Conservation (phyloP, 2,329 filamentous ascomycete species). For the Beauveria sp. region DNA sequence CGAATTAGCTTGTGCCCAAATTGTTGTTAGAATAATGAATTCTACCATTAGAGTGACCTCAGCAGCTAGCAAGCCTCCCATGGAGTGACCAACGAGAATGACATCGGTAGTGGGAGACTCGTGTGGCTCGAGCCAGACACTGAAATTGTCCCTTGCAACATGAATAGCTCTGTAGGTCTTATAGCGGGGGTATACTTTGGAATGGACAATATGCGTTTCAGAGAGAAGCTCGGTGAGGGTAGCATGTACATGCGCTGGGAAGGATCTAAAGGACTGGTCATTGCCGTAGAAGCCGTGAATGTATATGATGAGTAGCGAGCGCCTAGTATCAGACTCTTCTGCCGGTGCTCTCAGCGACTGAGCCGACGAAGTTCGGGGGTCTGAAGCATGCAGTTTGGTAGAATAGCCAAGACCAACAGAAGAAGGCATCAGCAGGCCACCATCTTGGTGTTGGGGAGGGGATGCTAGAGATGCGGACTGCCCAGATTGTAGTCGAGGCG, state of each 20-base stretch:
- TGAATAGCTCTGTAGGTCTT: constrained; percentile 66
- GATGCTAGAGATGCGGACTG: neutral
- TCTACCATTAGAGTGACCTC: constrained; percentile 63
- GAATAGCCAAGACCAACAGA: neutral
- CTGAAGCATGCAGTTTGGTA: constrained; percentile 17
- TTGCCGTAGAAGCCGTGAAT: constrained; percentile 89
- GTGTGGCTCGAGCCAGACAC: constrained; percentile 71
- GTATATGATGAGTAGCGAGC: constrained; percentile 68
- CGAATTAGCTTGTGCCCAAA: neutral
- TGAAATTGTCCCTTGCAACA: constrained; percentile 75
- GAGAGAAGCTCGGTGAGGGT: constrained; percentile 58
- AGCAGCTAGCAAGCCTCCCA: constrained; percentile 77
- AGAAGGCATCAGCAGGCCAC: neutral
- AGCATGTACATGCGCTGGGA: constrained; percentile 80
- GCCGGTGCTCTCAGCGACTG: constrained; percentile 32
- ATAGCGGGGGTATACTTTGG: constrained; percentile 78
- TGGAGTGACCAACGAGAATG: constrained; percentile 78
- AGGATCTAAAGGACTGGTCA: constrained; percentile 78
- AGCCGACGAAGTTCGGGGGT: constrained; percentile 43
- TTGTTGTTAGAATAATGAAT: constrained; percentile 12
- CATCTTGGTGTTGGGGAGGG: neutral
- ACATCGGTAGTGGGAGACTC: constrained; percentile 69
- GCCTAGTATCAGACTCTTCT: constrained; percentile 26
- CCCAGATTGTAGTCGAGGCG: neutral
- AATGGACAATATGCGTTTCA: constrained; percentile 73